These are phyloP conservation scores for Drosera spatulata DNA, from an alignment of 179 eudicot genomes.

Conservation along the genomic window DNA sequence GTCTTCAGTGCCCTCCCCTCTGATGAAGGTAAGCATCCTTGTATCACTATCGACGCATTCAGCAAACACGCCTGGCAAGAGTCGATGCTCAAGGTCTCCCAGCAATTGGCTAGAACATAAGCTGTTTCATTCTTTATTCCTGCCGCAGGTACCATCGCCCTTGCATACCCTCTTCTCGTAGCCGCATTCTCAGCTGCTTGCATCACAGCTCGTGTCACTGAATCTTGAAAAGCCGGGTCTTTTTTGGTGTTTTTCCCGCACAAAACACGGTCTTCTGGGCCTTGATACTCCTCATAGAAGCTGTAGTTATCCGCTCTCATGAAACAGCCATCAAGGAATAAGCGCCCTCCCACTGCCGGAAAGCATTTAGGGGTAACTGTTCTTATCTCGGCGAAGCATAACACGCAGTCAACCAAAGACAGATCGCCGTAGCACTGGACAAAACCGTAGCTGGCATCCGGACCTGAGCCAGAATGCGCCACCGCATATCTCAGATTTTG, in stretches of 20 bases:
- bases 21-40: conserved; percentile 19
- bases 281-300: conserved; percentile 25
- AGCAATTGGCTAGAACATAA: conserved; percentile 50
- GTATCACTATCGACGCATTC: conserved; percentile 14
- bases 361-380: conserved; percentile 30
- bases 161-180: conserved; percentile 23
- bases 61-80: conserved; percentile 33
- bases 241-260: conserved; percentile 29
- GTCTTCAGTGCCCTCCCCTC: conserved; percentile 47
- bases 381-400: conserved; percentile 38
- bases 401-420: conserved; percentile 27
- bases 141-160: conserved; percentile 18
- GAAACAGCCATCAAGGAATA: conserved; percentile 43
- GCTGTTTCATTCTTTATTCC: conserved; percentile 25
- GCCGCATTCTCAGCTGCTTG: conserved; percentile 27
- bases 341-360: conserved; percentile 29
- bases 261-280: conserved; percentile 15
- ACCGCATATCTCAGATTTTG: conserved; percentile 24
- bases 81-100: conserved; percentile 28
- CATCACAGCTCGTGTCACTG: conserved; percentile 28
- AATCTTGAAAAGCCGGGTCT: conserved; percentile 15
- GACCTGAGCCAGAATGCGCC: conserved; percentile 24
- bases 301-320: conserved; percentile 32
- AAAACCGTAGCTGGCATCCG: conserved; percentile 27
- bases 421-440: conserved; percentile 41